Evolutionary conservation across 2,329 filamentous ascomycete genomes (phyloP), one percentile per base, ranked within the genome.

Genomic region (Kalmusia sp.): DNA sequence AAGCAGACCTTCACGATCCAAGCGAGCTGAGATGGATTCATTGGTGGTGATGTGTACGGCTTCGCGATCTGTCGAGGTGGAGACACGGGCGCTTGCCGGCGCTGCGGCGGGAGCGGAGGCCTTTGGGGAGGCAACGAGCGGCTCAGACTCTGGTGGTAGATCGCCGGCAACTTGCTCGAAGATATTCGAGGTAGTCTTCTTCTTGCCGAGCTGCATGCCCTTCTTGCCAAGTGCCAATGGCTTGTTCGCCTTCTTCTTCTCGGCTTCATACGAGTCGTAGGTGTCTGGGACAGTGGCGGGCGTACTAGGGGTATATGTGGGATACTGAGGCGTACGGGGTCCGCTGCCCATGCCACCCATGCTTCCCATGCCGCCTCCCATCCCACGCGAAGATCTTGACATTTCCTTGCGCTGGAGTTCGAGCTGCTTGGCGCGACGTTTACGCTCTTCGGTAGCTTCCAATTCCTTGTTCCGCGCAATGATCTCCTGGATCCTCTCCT

Each of bases 321-420:
- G 92, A 75, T 96, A 98, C 52, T 87, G 85, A 30, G 92, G 91
- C 46, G 91, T 85, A 64, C 92, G 87, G 40, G 91, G 58, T 55
- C 81, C 65, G 30, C 67, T 48, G 21, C 64, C 62, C 57, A 64
- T 64, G 27, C 65, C 64, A 12, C 64, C 58, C 24, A 39, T 35
- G 19, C 31, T 37, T 11, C 67, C 65, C 61, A 67, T 69, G 3
- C 67, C 64, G 8, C 63, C 60, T 19, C 61, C 68, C 64, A 67
- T 67, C 5, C 67, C 68, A 62, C 91, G 87, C 41, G 87, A 87
- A 67, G 82, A 88, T 64, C 93, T 87, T 59, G 91, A 90, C 68
- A 93, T 88, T 73, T 99, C 96, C 80, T 98, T 99, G 74, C 95
- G 91, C 80, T 99, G 95, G 86, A 99, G 90, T 78, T 99, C 96